phyloP scores from a whole-genome alignment of 306 rosid genomes.

The Quercus gilva region DNA sequence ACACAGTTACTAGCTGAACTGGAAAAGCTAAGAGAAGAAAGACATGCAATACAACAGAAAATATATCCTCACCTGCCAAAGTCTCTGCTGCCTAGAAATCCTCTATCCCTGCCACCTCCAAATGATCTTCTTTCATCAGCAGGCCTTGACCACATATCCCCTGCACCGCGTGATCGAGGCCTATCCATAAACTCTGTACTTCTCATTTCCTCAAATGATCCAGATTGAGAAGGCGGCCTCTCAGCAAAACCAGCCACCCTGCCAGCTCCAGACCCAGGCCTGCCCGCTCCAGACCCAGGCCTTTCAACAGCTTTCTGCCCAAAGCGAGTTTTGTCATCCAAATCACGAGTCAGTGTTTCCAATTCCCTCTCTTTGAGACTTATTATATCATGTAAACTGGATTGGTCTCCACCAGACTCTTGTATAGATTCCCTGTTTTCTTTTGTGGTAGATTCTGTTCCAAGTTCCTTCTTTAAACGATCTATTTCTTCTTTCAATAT shows the following conservation, averaged over 20 bases:
- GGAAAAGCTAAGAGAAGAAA: background rate
- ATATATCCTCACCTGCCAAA: slow-evolving; percentile 57
- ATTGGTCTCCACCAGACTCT: slow-evolving; percentile 49
- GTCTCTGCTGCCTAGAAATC: slow-evolving; percentile 71
- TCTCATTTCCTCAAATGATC: slow-evolving; percentile 76
- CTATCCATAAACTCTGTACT: slow-evolving; percentile 61
- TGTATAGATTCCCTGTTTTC: slow-evolving; percentile 40
- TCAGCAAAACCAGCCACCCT: slow-evolving; percentile 52
- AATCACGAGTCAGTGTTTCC: slow-evolving; percentile 60
- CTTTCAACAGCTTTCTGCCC: slow-evolving; percentile 86
- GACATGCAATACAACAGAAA: background rate
- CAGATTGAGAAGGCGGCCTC: slow-evolving; percentile 69
- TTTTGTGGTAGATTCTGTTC: slow-evolving; percentile 38
- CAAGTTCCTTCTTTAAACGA: slow-evolving; percentile 62
- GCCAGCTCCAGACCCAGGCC: slow-evolving; percentile 72
- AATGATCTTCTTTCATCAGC: slow-evolving; percentile 72
- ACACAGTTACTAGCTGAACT: background rate
- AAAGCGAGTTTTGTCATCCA: slow-evolving; percentile 91
- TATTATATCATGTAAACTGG: slow-evolving; percentile 25
- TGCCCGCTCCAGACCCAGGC: slow-evolving; percentile 81
- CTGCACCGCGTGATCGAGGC: slow-evolving; percentile 77
- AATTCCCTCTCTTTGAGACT: slow-evolving; percentile 64
- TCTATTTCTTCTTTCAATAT: slow-evolving; percentile 78
- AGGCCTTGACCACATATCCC: slow-evolving; percentile 66
- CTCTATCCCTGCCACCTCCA: slow-evolving; percentile 70